A percentile compares a stretch with the other conserved stretches of the same genome.
phyloP scores from a whole-genome alignment of 805 yeast species.

The Candida alai region DNA sequence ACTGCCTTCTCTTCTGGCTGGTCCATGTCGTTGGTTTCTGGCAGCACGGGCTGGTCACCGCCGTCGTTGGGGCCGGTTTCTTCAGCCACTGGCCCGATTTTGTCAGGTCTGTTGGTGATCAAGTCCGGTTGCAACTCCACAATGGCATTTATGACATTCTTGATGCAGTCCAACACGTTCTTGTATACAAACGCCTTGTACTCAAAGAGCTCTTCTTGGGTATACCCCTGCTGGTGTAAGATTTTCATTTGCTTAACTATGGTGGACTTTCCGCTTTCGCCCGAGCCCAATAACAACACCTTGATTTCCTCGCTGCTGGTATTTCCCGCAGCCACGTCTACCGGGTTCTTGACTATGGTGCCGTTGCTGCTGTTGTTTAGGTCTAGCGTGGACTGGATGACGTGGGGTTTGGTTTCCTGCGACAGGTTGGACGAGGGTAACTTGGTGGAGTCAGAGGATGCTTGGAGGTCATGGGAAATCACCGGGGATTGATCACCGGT shows the following conservation, averaged over 20 bases:
- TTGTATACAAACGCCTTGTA: constrained; percentile 76
- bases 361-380: constrained; percentile 2
- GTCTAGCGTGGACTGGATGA: neutral
- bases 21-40: constrained; percentile 3
- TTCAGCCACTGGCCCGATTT: constrained; percentile 4
- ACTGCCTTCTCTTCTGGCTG: neutral
- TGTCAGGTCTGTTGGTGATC: constrained; percentile 15
- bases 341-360: constrained; percentile 6
- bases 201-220: constrained; percentile 66
- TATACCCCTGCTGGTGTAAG: constrained; percentile 67
- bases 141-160: constrained; percentile 65
- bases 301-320: constrained; percentile 49
- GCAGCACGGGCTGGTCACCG: constrained; percentile 11
- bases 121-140: constrained; percentile 45
- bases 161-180: constrained; percentile 74
- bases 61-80: constrained; percentile 5
- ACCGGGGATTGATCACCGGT: constrained; percentile 1
- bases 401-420: constrained; percentile 8
- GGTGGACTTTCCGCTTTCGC: constrained; percentile 81
- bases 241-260: constrained; percentile 80
- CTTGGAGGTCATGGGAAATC: too few species aligned
- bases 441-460: constrained; percentile 4
- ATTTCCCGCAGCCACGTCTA: constrained; percentile 10
- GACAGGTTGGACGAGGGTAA: constrained; percentile 5
- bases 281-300: constrained; percentile 79